Conservation (phyloP, 495 filamentous ascomycete species). For the Cairneyella variabilis region DNA sequence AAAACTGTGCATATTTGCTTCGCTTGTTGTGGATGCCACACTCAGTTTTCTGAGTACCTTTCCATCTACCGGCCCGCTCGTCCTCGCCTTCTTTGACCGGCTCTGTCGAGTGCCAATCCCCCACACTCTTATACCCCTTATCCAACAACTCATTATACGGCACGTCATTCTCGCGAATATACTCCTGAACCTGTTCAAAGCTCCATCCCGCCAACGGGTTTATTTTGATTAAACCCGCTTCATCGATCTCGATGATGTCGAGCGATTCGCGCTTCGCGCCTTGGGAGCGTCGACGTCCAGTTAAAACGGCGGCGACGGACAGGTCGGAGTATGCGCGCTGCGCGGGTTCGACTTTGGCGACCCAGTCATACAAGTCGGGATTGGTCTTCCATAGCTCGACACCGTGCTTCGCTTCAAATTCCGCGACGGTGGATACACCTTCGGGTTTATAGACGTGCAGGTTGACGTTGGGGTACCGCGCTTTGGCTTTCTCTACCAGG, state of each 20-base stretch:
- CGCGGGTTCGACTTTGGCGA: conserved; percentile 95
- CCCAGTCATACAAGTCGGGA: conserved; percentile 89
- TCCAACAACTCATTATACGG: conserved; percentile 93
- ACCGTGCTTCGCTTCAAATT: conserved; percentile 81
- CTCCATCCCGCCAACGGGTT: conserved; percentile 98
- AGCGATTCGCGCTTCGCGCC: conserved; percentile 89
- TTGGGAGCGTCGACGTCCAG: conserved; percentile 89
- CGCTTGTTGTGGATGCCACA: conserved; percentile 98
- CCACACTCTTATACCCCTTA: conserved; percentile 91
- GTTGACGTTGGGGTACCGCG: conserved; percentile 69
- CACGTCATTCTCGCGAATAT: conserved; percentile 79
- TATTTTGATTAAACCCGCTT: conserved; percentile 91
- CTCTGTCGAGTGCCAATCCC: conserved; percentile 95
- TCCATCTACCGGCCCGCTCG: conserved; percentile 96
- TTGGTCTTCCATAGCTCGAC: conserved; percentile 81
- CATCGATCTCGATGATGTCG: conserved; percentile 87
- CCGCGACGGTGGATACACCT: conserved; percentile 59
- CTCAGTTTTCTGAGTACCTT: conserved; percentile 90
- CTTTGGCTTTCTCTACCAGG: conserved; percentile 74
- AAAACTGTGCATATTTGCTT: conserved; percentile 82
- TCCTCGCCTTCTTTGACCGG: conserved; percentile 89
- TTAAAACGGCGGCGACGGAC: conserved; percentile 86
- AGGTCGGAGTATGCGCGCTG: conserved; percentile 88
- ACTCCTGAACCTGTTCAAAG: conserved; percentile 83
- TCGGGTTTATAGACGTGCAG: conserved; percentile 88